Evolutionary conservation across 495 filamentous ascomycete genomes (phyloP), one percentile per base, ranked within the genome.

Genomic region (Hypoxylon rickii): DNA sequence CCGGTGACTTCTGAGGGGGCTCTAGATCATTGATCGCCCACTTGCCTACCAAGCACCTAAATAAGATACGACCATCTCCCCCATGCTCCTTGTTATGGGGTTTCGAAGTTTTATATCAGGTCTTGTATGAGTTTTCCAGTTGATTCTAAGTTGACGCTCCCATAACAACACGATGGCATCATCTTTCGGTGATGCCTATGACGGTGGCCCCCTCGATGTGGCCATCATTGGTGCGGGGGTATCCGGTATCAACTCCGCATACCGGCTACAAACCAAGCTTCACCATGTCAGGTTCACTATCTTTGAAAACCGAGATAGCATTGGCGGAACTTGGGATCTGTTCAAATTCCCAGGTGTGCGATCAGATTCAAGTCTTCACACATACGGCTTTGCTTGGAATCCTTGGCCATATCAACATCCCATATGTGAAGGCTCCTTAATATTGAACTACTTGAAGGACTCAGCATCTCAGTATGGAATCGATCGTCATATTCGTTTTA

Each of bases 311-410:
- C 81, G 86, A 29, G 61, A 72, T 41, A 71, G 70, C 2, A 71
- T 89, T 3, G 87, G 87, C 10, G 87, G 87, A 1, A 91, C 87
- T 0, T 89, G 86, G 86, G 81, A 83, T 63, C 79, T 89, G 32
- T 90, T 87, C 72, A 79, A 77, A 22, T 90, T 89, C 45, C 86
- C 87, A 7, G 86, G 87, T 0, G 78, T 86, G 39, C 83, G 86
- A 45, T 85, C 83, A 34, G 86, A 89, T 70, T 85, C 82, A 3
- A 80, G 87, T 67, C 74, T 89, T 24, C 81, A 80, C 57, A 80
- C 85, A 6, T 90, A 87, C 47, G 85, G 85, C 33, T 86, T 89
- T 54, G 64, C 77, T 12, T 89, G 85, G 82, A 3, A 32, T 32
- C 42, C 86, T 12, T 92, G 87, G 86, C 71, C 73, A 1, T 71